Percentiles rank a stretch among this genome's conserved stretches.
phyloP scores from a whole-genome alignment of 106 monocot genomes.

The Triglochin maritima region DNA sequence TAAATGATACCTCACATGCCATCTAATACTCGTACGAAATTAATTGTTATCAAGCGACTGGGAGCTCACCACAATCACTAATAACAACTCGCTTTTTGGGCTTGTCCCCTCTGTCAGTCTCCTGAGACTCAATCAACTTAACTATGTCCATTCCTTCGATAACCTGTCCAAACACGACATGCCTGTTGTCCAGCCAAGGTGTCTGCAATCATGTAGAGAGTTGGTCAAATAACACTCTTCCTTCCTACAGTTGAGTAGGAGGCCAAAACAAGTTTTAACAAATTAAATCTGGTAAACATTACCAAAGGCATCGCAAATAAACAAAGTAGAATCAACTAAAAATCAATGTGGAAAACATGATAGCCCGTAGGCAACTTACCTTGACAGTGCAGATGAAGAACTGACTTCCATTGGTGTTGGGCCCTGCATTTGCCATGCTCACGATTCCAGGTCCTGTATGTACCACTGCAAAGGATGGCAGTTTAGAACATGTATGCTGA shows the following conservation, averaged over 20 bases:
- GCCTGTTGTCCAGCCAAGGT: conserved; percentile 85
- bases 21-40: too few species aligned
- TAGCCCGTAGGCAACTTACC: conserved; percentile 23
- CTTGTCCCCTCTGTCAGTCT: conserved; percentile 83
- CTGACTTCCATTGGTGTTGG: conserved; percentile 96
- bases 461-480: conserved; percentile 30
- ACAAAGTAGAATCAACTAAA: too few species aligned
- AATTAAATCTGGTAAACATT: too few species aligned
- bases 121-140: conserved; percentile 74
- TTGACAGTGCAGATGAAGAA: conserved; percentile 98
- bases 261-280: too few species aligned
- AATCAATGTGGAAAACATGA: too few species aligned
- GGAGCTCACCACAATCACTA: conserved; percentile 73
- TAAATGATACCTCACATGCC: too few species aligned
- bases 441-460: conserved; percentile 80
- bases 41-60: conserved; percentile 24
- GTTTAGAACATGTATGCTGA: background rate
- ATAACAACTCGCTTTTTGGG: conserved; percentile 78
- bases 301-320: too few species aligned
- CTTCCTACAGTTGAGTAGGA: background rate
- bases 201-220: conserved; percentile 40
- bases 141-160: conserved; percentile 85
- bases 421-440: conserved; percentile 99
- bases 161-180: conserved; percentile 90
- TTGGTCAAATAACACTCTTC: background rate